Evolutionary conservation across 352 stramenopile genomes (phyloP), one percentile per base, ranked within the genome.

Genomic region (Globisporangium irregulare): DNA sequence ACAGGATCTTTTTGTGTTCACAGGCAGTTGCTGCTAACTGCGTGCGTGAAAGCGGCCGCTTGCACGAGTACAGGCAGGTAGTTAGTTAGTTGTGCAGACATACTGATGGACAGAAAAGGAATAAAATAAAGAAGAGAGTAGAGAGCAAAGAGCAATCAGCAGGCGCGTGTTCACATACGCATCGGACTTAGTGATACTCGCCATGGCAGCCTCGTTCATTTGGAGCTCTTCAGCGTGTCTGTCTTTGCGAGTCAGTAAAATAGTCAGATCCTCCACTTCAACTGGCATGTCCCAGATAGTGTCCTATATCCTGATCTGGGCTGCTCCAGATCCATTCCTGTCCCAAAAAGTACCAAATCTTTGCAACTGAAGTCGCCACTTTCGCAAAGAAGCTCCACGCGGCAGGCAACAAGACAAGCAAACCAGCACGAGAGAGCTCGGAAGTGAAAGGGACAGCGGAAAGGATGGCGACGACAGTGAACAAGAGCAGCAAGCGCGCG

Each of bases 401-500:
- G 59, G 59, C 59, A 64, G 59, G 59, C 59, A 64, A 29, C 24
- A 38, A 25, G 24, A 8, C 59, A 41, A n/a, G 25, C 29, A 25
- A 15, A 15, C 18, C 2, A 59, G 54, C 25, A 59, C 32, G 54
- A 34, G 38, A 46, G 27, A 14, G 53, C 15, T 14, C 12, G 38
- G 38, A 20, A 15, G 38, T 12, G 15, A 38, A 6, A 36, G 24
- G 15, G 25, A 67, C 10, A 53, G 22, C 51, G 4, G 25, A 32
- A 53, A 66, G 41, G 22, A 20, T 32, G 29, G 50, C 7, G 32
- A 67, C 24, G 48, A 14, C 3, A 32, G 60, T 43, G 32, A 67
- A 53, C 43, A 68, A 68, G 54, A 68, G 9, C 25, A 57, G 14
- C 25, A 66, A 68, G 62, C 54, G 22, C 22, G 25, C 25, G 62